Conservation (phyloP, 805 yeast genomes). For the Candida succiphila region DNA sequence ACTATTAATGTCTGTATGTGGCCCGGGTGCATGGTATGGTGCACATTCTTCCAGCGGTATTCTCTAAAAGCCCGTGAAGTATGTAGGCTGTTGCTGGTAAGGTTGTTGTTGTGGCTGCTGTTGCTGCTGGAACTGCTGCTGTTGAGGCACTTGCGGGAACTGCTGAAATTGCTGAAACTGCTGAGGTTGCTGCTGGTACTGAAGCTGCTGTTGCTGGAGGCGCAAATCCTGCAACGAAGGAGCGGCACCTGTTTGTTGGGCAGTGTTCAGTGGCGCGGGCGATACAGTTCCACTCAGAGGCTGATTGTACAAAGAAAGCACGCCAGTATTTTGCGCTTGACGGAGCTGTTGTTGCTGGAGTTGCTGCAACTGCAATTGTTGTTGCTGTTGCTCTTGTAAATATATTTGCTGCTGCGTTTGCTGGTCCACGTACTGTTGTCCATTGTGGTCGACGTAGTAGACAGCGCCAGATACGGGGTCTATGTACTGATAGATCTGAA, state of each 20-base stretch:
- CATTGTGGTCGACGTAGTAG: slow-evolving; percentile 56
- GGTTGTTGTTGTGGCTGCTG: slow-evolving; percentile 5
- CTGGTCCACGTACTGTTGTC: slow-evolving; percentile 52
- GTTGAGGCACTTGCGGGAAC: slow-evolving; percentile 9
- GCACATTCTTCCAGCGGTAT: too few species aligned
- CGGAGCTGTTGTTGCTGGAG: slow-evolving; percentile 17
- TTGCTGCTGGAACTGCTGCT: slow-evolving; percentile 1
- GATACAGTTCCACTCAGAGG: slow-evolving; percentile 12
- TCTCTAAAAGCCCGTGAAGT: slow-evolving; percentile 15
- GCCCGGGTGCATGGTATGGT: too few species aligned
- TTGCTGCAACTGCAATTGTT: slow-evolving; percentile 12
- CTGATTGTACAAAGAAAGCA: slow-evolving; percentile 31
- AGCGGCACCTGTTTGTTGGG: slow-evolving; percentile 2
- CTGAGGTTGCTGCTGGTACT: slow-evolving; percentile 7
- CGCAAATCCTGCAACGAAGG: slow-evolving; percentile 4
- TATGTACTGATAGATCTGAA: slow-evolving; percentile 53
- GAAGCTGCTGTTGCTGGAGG: slow-evolving; percentile 7
- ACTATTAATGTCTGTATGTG: too few species aligned
- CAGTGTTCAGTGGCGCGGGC: slow-evolving; percentile 1
- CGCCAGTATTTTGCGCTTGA: slow-evolving; percentile 19
- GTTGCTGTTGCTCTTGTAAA: slow-evolving; percentile 14
- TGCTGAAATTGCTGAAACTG: slow-evolving; percentile 9
- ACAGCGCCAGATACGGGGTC: slow-evolving; percentile 65
- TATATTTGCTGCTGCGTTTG: slow-evolving; percentile 23
- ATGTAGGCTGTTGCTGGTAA: too few species aligned